These are phyloP conservation scores for Penicillium sp. DNA, from an alignment of 2,329 filamentous ascomycete genomes.

Conservation along the genomic window DNA sequence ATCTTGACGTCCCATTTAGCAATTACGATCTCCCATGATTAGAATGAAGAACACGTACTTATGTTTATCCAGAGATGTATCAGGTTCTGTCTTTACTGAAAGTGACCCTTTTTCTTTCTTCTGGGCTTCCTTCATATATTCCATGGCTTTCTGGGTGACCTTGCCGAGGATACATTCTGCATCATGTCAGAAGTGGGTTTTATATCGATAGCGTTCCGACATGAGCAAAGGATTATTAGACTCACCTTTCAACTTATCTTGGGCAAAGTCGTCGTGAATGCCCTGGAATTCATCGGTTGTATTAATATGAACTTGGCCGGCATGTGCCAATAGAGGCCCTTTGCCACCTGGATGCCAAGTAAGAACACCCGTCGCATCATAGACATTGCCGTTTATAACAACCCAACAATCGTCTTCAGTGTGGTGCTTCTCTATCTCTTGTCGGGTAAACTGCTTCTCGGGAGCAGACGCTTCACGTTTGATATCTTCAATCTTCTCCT, in stretches of 20 bases:
- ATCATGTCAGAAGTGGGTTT: background rate
- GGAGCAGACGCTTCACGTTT: conserved; percentile 45
- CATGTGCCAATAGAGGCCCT: conserved; percentile 47
- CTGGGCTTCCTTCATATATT: conserved; percentile 43
- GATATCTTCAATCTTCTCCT: conserved; percentile 42
- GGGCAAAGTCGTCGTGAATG: conserved; percentile 51
- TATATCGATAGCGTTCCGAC: background rate
- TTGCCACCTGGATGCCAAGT: conserved; percentile 50
- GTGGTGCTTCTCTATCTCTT: conserved; percentile 53
- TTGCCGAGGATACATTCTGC: conserved; percentile 49
- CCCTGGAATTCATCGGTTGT: conserved; percentile 49
- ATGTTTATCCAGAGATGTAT: conserved; percentile 15
- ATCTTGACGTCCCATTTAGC: conserved; percentile 40
- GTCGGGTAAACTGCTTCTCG: conserved; percentile 49
- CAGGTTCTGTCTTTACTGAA: conserved; percentile 22
- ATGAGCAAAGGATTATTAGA: background rate
- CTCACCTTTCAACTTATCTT: conserved; percentile 45
- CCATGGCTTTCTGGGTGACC: conserved; percentile 48
- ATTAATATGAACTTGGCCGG: conserved; percentile 48
- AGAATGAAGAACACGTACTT: background rate
- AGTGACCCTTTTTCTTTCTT: conserved; percentile 35
- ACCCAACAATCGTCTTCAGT: conserved; percentile 51
- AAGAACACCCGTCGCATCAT: conserved; percentile 48
- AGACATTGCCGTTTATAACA: conserved; percentile 51
- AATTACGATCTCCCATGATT: conserved; percentile 12